Percentiles rank a stretch among this genome's conserved stretches.
Evolutionary conservation across 176 grass and related monocot species (phyloP).

Genomic region (Rhynchospora tenuis): DNA sequence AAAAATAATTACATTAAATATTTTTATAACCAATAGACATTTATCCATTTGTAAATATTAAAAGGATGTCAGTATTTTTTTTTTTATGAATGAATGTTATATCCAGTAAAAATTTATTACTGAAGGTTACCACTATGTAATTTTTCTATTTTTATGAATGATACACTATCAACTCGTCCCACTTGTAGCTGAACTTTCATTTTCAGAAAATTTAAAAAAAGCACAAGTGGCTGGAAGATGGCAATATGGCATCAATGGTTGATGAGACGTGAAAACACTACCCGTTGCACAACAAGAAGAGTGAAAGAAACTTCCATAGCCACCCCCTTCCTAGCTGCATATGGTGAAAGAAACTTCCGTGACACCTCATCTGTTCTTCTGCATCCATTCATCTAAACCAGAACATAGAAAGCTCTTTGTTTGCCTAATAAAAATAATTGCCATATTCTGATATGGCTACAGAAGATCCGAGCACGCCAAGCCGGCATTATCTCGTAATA

Average conservation of each 20-base stretch:
- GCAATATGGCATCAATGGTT: neutral
- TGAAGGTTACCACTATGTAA: no score
- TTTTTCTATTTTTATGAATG: no score
- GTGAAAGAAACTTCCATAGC: constrained; percentile 15
- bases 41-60: no score
- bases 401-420: neutral
- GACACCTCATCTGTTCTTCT: neutral
- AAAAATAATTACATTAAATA: no score
- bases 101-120: no score
- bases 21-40: no score
- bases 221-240: neutral
- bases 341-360: neutral
- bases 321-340: neutral
- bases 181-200: neutral
- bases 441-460: neutral
- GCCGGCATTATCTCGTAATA: neutral
- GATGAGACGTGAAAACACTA: neutral
- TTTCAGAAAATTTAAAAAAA: neutral
- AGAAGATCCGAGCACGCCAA: neutral
- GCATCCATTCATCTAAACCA: neutral
- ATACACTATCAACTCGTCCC: neutral
- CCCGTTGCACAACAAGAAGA: neutral
- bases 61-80: no score
- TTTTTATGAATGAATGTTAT: no score
- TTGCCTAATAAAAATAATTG: no score